phyloP scores from a whole-genome alignment of 495 filamentous ascomycete genomes.

The Aspergillus homomorphus region DNA sequence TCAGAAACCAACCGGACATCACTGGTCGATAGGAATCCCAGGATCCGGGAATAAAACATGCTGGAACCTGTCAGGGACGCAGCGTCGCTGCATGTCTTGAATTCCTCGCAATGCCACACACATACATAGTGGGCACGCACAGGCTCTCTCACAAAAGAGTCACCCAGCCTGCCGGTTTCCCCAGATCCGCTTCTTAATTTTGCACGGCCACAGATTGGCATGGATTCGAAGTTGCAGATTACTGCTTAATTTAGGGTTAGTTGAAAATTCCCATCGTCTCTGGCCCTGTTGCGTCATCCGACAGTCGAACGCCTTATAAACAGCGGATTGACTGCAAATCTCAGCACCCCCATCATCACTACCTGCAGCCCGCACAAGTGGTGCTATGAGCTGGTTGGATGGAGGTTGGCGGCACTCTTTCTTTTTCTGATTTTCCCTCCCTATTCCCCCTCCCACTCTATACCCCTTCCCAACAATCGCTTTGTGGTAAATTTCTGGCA shows the following conservation, averaged over 20 bases:
- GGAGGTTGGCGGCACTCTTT: slow-evolving; percentile 10
- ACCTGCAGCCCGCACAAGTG: slow-evolving; percentile 9
- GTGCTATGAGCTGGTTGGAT: slow-evolving; percentile 11
- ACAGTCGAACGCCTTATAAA: slow-evolving; percentile 3
- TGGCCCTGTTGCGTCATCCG: slow-evolving; percentile 6
- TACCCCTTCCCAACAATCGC: slow-evolving; percentile 14
- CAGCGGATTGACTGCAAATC: background rate
- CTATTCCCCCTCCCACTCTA: background rate
- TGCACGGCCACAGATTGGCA: slow-evolving; percentile 12
- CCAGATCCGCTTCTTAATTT: slow-evolving; percentile 19
- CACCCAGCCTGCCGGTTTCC: slow-evolving; percentile 16
- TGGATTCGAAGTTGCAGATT: slow-evolving; percentile 14
- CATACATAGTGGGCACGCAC: slow-evolving; percentile 24
- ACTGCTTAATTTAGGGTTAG: slow-evolving; percentile 9
- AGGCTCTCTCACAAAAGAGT: slow-evolving; percentile 15
- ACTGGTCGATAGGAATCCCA: background rate
- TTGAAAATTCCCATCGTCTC: slow-evolving; percentile 2
- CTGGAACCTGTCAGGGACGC: slow-evolving; percentile 23
- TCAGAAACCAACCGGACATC: background rate
- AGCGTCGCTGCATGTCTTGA: slow-evolving; percentile 16
- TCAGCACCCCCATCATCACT: background rate
- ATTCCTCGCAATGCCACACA: slow-evolving; percentile 25
- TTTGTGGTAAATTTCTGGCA: slow-evolving; percentile 13
- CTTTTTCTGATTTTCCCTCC: slow-evolving; percentile 10
- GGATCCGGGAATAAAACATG: slow-evolving; percentile 16